Evolutionary conservation across 129 eudicot species (phyloP), one percentile per base, ranked within the genome.

Genomic region (Pulicaria dysenterica): DNA sequence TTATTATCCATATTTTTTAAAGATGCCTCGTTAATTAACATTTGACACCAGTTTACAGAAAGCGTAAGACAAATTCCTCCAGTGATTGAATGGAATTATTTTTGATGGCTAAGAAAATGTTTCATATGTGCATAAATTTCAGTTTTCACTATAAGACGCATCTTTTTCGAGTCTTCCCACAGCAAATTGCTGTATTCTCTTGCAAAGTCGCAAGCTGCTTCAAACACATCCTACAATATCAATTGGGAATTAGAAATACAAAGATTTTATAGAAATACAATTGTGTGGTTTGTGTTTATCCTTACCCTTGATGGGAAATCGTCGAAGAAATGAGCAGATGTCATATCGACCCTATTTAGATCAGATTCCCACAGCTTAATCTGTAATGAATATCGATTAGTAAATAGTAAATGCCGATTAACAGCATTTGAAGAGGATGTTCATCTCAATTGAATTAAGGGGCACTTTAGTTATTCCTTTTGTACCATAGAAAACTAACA

Each of bases 361-460:
- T 90, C 98, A 4, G 96, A 86, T 81, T 94, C 98, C 98, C 98
- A 94, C 80, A 94, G 78, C 79, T 96, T 80, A 62, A 94, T 81
- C 98, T 93, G 96, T 57, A 38, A 69, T 19, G 38, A 70, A 65
- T 14, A 47, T 31, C 3, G 49, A 4, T 54, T 38, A 69, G 13
- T 48, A 77, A 41, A 19, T 55, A 66, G 14, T 63, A 67, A 67
- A 8, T 10, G 41, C 13, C 60, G 50, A 62, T 51, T n/a, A n/a
- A n/a, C n/a, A n/a, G n/a, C n/a, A n/a, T n/a, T n/a, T n/a, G n/a
- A n/a, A n/a, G n/a, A n/a, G n/a, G n/a, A n/a, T n/a, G n/a, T n/a
- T n/a, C n/a, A n/a, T n/a, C n/a, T n/a, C n/a, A n/a, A n/a, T n/a
- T 49, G 61, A n/a, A 34, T 34, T 36, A 47, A 12, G 9, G 37